Percentiles rank a stretch among this genome's conserved stretches.
These are phyloP conservation scores for Neurospora sublineolata DNA, from an alignment of 495 filamentous ascomycete genomes.

Conservation along the genomic window DNA sequence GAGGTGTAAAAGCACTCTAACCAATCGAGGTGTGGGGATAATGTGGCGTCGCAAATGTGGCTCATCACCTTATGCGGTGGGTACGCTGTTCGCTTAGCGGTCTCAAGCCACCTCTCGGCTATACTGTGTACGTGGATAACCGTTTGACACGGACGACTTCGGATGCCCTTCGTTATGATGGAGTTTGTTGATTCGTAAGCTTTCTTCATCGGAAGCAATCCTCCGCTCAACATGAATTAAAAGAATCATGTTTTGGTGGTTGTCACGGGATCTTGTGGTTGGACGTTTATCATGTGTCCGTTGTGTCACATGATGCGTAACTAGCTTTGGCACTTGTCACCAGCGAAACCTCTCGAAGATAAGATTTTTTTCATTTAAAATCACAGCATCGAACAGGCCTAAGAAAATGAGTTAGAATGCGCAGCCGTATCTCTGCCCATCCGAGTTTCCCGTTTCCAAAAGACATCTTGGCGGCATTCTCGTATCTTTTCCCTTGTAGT, in stretches of 20 bases:
- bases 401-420: neutral
- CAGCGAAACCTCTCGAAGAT: neutral
- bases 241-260: neutral
- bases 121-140: neutral
- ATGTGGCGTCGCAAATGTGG: neutral
- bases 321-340: neutral
- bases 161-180: neutral
- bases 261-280: neutral
- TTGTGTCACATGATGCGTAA: neutral
- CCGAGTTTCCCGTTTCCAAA: neutral
- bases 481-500: neutral
- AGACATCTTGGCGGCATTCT: neutral
- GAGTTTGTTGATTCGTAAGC: neutral
- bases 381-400: neutral
- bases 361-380: neutral
- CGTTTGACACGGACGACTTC: neutral
- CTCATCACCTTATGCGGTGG: neutral
- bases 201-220: neutral
- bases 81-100: neutral
- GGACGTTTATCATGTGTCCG: neutral
- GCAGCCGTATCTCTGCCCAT: neutral
- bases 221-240: neutral
- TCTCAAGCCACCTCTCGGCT: neutral
- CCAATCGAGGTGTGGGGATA: neutral
- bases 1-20: too few species aligned